Conservation (phyloP, 768 basidiomycete species). For the Lentinula edodes region DNA sequence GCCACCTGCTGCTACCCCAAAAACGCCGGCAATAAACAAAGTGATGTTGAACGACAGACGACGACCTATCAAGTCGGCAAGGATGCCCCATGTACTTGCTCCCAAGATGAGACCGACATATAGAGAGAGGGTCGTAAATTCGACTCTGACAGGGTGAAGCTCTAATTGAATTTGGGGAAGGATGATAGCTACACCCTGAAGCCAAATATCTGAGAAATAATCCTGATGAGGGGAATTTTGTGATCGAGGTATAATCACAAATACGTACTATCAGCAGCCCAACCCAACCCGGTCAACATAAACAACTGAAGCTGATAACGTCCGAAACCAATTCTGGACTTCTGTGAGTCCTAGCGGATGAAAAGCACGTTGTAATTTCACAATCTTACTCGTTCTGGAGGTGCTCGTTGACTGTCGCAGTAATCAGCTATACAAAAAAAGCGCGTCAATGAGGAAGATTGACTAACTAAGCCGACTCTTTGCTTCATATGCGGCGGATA, state of each 20-base stretch:
- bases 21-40: constrained; percentile 33
- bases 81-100: constrained; percentile 43
- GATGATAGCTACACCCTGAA: constrained; percentile 43
- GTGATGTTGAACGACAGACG: constrained; percentile 36
- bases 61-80: constrained; percentile 47
- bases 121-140: constrained; percentile 40
- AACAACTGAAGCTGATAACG: constrained; percentile 45
- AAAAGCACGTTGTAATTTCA: neutral
- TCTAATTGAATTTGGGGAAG: constrained; percentile 39
- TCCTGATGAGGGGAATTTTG: neutral
- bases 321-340: constrained; percentile 41
- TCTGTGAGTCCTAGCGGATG: neutral
- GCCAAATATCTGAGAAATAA: constrained; percentile 30
- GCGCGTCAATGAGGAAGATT: neutral
- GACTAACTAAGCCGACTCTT: constrained; percentile 26
- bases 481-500: constrained; percentile 25
- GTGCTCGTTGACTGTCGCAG: constrained; percentile 35
- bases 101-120: constrained; percentile 46
- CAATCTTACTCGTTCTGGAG: constrained; percentile 37
- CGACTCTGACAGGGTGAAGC: constrained; percentile 34
- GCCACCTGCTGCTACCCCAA: constrained; percentile 47
- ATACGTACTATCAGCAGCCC: constrained; percentile 43
- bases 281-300: constrained; percentile 39
- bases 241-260: neutral
- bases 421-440: neutral